Percentiles rank a stretch among this genome's conserved stretches.
phyloP scores from a whole-genome alignment of 345 rosid species.

The Salix caprea region DNA sequence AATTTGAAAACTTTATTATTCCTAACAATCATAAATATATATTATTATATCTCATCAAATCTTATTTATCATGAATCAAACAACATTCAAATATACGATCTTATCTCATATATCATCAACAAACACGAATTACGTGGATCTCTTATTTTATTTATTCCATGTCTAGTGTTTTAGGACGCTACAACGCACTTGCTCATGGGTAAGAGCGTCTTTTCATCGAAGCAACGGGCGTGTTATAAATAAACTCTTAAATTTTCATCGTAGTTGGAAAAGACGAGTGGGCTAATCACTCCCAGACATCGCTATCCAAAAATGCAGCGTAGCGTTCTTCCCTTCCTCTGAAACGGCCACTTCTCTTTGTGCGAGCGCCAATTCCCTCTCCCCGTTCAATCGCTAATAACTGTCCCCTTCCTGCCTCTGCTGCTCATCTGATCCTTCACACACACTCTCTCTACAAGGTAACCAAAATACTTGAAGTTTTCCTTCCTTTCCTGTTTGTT shows the following conservation, averaged over 20 bases:
- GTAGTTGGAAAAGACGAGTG: not conserved
- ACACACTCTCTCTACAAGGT: not conserved
- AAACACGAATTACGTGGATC: too few species aligned
- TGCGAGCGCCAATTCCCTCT: not conserved
- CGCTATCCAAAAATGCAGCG: not conserved
- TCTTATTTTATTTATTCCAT: too few species aligned
- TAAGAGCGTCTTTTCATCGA: not conserved
- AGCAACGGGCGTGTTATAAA: too few species aligned
- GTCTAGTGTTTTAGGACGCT: too few species aligned
- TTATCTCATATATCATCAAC: too few species aligned
- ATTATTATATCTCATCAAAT: too few species aligned
- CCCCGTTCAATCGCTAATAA: not conserved
- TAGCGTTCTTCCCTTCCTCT: not conserved
- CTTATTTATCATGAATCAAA: too few species aligned
- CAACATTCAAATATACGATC: too few species aligned
- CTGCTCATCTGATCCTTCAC: not conserved
- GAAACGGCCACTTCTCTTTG: not conserved
- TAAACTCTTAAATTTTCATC: too few species aligned
- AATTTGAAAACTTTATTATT: too few species aligned
- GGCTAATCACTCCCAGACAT: not conserved
- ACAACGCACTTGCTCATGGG: too few species aligned
- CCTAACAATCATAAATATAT: too few species aligned
- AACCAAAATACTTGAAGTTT: not conserved
- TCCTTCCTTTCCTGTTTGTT: not conserved
- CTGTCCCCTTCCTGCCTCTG: not conserved